Conservation (phyloP, 1,284 basidiomycete species). For the Apiotrichum veenhuisii region DNA sequence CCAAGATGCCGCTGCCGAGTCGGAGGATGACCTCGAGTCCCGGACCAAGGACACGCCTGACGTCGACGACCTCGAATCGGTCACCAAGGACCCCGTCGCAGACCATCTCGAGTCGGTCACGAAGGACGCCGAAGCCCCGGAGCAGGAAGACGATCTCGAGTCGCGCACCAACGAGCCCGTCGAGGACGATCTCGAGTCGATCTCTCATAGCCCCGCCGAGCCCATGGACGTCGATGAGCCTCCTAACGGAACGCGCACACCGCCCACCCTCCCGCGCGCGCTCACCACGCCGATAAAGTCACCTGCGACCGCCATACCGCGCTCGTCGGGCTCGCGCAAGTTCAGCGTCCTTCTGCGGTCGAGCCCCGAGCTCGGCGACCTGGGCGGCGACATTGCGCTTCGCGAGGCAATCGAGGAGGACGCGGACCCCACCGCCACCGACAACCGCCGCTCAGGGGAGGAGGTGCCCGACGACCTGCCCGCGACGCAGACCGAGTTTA, state of each 20-base stretch:
- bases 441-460: neutral
- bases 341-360: neutral
- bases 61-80: neutral
- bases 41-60: neutral
- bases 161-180: neutral
- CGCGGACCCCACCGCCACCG: neutral
- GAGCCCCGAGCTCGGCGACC: constrained; percentile 5
- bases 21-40: neutral
- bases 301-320: neutral
- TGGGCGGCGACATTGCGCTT: constrained; percentile 15
- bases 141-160: neutral
- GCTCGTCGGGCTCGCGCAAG: neutral
- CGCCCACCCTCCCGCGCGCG: neutral
- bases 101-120: neutral
- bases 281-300: neutral
- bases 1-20: neutral
- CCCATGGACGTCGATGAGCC: constrained; percentile 11
- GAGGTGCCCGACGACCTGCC: neutral
- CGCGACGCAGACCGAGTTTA: constrained; percentile 4
- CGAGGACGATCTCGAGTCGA: neutral
- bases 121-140: neutral
- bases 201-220: neutral
- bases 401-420: constrained; percentile 20
- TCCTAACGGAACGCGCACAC: neutral
- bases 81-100: neutral